Conservation (phyloP, 176 grass and related monocot species). For the Oryza officinalis region DNA sequence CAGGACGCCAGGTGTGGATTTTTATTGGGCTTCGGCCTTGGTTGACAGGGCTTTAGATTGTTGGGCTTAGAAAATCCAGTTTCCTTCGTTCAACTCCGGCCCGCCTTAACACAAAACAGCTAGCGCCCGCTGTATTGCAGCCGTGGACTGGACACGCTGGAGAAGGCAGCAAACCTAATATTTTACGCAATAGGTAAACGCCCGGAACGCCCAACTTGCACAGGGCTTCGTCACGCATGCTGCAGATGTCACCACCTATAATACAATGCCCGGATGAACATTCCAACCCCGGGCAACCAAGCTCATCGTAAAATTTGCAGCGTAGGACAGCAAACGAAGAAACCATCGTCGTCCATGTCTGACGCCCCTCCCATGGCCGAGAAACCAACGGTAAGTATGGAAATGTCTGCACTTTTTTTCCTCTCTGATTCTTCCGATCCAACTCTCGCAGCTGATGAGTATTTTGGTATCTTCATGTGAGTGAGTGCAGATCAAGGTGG, state of each 20-base stretch:
- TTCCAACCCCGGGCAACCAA: background rate
- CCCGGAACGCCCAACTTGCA: background rate
- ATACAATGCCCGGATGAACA: background rate
- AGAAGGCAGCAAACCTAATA: rapidly evolving
- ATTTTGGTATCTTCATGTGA: background rate
- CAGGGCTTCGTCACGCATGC: background rate
- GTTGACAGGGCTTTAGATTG: too few species aligned
- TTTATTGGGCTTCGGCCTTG: too few species aligned
- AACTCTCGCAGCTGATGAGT: background rate
- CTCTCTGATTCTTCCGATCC: background rate
- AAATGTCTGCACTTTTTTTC: background rate
- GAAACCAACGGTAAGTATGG: background rate
- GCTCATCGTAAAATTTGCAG: background rate
- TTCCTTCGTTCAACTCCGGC: background rate
- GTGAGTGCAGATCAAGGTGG: constrained; percentile 7
- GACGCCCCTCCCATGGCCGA: background rate
- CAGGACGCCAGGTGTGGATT: too few species aligned
- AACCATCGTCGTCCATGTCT: background rate
- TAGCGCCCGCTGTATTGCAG: background rate
- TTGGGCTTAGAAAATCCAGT: too few species aligned
- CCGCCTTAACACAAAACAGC: background rate
- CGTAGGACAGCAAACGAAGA: background rate
- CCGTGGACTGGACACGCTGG: background rate
- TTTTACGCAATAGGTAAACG: background rate
- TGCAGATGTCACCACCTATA: background rate